These are phyloP conservation scores for Didymella lethalis DNA, from an alignment of 2,329 filamentous ascomycete species.

Conservation along the genomic window DNA sequence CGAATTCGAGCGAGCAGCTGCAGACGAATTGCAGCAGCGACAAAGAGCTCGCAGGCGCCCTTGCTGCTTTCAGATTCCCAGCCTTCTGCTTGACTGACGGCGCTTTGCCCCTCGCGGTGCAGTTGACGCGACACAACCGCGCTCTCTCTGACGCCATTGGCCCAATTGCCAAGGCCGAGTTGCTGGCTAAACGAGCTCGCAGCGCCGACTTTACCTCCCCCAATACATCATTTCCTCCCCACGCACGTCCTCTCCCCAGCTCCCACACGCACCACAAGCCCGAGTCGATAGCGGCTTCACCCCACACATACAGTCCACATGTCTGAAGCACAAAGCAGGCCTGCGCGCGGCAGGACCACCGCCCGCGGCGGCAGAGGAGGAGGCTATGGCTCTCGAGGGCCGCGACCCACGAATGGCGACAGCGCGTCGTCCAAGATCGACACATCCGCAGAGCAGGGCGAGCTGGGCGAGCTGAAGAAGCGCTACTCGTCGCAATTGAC, in stretches of 20 bases:
- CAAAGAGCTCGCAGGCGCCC: background rate
- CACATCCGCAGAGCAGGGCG: constrained; percentile 80
- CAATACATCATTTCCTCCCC: constrained; percentile 41
- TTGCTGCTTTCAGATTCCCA: background rate
- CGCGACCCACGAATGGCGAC: constrained; percentile 73
- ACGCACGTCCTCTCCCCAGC: constrained; percentile 38
- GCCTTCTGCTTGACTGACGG: background rate
- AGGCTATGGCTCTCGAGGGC: constrained; percentile 65
- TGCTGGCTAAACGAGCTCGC: constrained; percentile 31
- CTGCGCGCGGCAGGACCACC: constrained; percentile 89
- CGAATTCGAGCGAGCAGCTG: background rate
- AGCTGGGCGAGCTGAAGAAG: constrained; percentile 91
- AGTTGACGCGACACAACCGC: constrained; percentile 14
- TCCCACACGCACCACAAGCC: constrained; percentile 32
- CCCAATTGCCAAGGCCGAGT: constrained; percentile 15
- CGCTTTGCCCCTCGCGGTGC: constrained; percentile 1
- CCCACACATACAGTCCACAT: constrained; percentile 65
- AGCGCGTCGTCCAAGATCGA: constrained; percentile 67
- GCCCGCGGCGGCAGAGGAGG: constrained; percentile 80
- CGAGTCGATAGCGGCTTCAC: constrained; percentile 34
- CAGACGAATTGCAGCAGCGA: background rate
- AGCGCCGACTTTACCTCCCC: constrained; percentile 40
- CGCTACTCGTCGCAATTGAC: constrained; percentile 81
- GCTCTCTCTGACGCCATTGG: constrained; percentile 22
- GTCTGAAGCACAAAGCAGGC: constrained; percentile 93